These are phyloP conservation scores for Cronartium ribicola DNA, from an alignment of 1,284 basidiomycete species.

Conservation along the genomic window DNA sequence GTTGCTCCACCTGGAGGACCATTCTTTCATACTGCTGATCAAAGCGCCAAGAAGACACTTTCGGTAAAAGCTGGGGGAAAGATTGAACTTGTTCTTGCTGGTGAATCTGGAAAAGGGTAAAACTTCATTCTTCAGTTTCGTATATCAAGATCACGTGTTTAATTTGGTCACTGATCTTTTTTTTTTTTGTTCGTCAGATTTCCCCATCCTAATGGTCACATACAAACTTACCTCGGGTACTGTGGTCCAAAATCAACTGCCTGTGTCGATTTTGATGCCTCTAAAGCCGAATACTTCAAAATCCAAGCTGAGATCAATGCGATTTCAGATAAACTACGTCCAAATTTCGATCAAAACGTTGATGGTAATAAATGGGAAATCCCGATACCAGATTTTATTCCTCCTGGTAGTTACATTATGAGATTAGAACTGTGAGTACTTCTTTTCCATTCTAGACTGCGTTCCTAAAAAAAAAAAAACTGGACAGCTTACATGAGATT, in stretches of 20 bases:
- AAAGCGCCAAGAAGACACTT: conserved; percentile 35
- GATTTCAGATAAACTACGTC: conserved; percentile 25
- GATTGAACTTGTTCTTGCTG: conserved; percentile 15
- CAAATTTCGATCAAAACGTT: conserved; percentile 18
- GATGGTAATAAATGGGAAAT: conserved; percentile 30
- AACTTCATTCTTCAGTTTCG: neutral
- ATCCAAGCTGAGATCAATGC: conserved; percentile 35
- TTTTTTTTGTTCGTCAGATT: conserved; percentile 19
- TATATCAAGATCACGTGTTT: neutral
- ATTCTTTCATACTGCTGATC: conserved; percentile 29
- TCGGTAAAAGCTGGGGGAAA: conserved; percentile 27
- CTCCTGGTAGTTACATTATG: conserved; percentile 34
- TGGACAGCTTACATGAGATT: neutral
- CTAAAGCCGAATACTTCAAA: conserved; percentile 13
- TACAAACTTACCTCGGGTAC: conserved; percentile 31
- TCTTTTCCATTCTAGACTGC: neutral
- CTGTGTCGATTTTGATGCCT: conserved; percentile 35
- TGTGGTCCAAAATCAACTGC: conserved; percentile 21
- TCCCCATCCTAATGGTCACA: conserved; percentile 21
- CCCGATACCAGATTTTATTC: conserved; percentile 30
- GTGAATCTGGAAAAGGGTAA: conserved; percentile 38
- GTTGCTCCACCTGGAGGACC: conserved; percentile 23
- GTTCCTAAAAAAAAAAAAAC: neutral
- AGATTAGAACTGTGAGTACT: conserved; percentile 29
- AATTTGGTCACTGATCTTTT: neutral